These are phyloP conservation scores for Eimeria falciformis DNA, from an alignment of 169 alveolate genomes.

Conservation along the genomic window DNA sequence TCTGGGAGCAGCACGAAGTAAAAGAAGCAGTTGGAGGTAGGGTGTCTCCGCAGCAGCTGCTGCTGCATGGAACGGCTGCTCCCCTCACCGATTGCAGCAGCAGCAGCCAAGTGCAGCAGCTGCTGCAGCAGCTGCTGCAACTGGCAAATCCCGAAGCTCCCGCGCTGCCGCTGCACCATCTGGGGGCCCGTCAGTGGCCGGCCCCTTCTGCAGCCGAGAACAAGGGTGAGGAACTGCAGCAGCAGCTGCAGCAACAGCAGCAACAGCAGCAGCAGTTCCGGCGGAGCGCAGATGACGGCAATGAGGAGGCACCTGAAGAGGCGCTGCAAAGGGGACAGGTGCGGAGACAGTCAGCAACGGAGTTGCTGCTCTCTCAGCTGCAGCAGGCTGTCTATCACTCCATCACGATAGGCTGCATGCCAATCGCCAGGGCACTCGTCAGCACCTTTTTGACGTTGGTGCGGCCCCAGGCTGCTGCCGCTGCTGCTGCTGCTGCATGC, in stretches of 20 bases:
- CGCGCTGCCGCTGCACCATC: constrained; percentile 52
- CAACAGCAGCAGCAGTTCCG: constrained; percentile 28
- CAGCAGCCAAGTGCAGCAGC: constrained; percentile 49
- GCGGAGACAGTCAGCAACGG: constrained; percentile 1
- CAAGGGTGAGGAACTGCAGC: constrained; percentile 6
- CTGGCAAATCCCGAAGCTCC: constrained; percentile 44
- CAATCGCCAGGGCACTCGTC: constrained; percentile 28
- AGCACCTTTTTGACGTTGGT: constrained; percentile 8
- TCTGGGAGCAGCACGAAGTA: constrained; percentile 2
- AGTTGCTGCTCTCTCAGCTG: constrained; percentile 38
- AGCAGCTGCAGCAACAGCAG: constrained; percentile 62
- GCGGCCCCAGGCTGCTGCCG: constrained; percentile 13
- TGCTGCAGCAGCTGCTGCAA: constrained; percentile 57
- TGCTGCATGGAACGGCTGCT: constrained; percentile 51
- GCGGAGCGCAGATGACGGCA: neutral
- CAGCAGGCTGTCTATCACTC: constrained; percentile 42
- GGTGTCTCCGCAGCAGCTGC: constrained; percentile 47
- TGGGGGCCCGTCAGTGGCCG: constrained; percentile 50
- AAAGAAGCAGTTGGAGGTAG: neutral
- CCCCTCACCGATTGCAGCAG: constrained; percentile 2
- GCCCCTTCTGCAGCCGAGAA: neutral
- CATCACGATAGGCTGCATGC: constrained; percentile 37
- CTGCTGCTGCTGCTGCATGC: constrained; percentile 10
- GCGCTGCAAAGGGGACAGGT: neutral
- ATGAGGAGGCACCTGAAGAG: constrained; percentile 1